Evolutionary conservation across 108 stramenopile species (phyloP).

Genomic region (Skeletonema potamos): DNA sequence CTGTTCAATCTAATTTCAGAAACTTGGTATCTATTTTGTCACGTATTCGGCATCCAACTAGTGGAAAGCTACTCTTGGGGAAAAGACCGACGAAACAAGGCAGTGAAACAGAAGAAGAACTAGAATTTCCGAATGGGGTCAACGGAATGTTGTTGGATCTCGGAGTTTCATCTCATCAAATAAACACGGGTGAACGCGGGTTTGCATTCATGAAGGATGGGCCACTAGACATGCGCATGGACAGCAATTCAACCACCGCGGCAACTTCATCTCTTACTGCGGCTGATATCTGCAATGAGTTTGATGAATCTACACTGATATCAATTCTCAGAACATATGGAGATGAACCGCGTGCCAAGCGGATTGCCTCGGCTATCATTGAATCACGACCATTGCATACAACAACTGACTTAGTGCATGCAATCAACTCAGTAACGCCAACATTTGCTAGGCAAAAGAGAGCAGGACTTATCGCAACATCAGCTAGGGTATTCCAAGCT

Average conservation of each 20-base stretch:
- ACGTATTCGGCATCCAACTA: conserved; percentile 38
- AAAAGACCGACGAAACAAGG: conserved; percentile 8
- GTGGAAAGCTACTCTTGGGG: conserved; percentile 33
- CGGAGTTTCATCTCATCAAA: conserved; percentile 93
- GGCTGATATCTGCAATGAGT: conserved; percentile 88
- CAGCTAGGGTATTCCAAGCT: conserved; percentile 87
- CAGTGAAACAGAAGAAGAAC: conserved; percentile 9
- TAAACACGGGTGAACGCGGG: conserved; percentile 87
- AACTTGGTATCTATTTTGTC: conserved; percentile 48
- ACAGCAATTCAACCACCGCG: conserved; percentile 26
- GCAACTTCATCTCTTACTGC: conserved; percentile 63
- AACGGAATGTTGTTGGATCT: conserved; percentile 94
- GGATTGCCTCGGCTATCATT: conserved; percentile 78
- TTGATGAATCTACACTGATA: conserved; percentile 70
- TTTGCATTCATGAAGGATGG: conserved; percentile 93
- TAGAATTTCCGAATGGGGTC: conserved; percentile 53
- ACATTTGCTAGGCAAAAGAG: conserved; percentile 70
- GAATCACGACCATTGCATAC: conserved; percentile 70
- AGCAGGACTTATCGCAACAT: conserved; percentile 78
- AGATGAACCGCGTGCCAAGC: conserved; percentile 80
- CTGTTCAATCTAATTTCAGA: conserved; percentile 56
- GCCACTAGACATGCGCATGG: conserved; percentile 97
- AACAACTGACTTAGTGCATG: conserved; percentile 76
- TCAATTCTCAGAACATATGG: conserved; percentile 76
- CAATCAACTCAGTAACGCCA: conserved; percentile 76